These are phyloP conservation scores for Lablab purpureus DNA, from an alignment of 306 rosid species.

Conservation along the genomic window DNA sequence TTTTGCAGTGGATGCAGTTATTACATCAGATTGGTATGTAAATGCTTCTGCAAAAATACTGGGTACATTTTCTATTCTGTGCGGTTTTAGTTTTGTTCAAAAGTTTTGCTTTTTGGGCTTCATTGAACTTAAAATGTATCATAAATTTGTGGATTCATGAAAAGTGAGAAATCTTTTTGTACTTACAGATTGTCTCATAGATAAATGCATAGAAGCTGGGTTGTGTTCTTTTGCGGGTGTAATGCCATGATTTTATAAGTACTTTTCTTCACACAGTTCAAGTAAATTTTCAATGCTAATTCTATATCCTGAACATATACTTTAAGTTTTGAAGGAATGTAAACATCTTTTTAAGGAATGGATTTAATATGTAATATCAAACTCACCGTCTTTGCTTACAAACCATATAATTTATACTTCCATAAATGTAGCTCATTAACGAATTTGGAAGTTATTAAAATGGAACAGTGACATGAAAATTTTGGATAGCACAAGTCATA, in stretches of 20 bases:
- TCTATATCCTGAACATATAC: slow-evolving; percentile 13
- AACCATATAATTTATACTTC: slow-evolving; percentile 6
- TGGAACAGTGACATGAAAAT: slow-evolving; percentile 24
- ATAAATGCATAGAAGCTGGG: slow-evolving; percentile 16
- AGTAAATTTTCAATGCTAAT: slow-evolving; percentile 15
- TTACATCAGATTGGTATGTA: slow-evolving; percentile 88
- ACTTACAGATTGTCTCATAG: slow-evolving; percentile 22
- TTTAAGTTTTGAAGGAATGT: slow-evolving; percentile 17
- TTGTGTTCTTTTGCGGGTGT: slow-evolving; percentile 22
- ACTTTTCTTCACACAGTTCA: slow-evolving; percentile 19
- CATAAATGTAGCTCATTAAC: slow-evolving; percentile 1
- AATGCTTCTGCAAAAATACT: slow-evolving; percentile 33
- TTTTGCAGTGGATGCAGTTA: slow-evolving; percentile 77
- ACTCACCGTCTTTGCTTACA: slow-evolving; percentile 3
- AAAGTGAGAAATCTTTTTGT: slow-evolving; percentile 8
- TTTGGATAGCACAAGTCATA: background rate
- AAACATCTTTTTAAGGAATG: background rate
- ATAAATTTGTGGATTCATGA: slow-evolving; percentile 10
- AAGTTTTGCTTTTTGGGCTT: slow-evolving; percentile 30
- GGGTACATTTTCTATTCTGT: slow-evolving; percentile 26
- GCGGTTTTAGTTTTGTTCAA: slow-evolving; percentile 24
- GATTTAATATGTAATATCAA: slow-evolving; percentile 13
- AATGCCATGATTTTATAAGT: slow-evolving; percentile 13
- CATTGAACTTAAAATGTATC: slow-evolving; percentile 22
- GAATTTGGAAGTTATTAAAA: slow-evolving; percentile 19